These are phyloP conservation scores for Atkinsonella hypoxylon DNA, from an alignment of 2,329 filamentous ascomycete genomes.

Conservation along the genomic window DNA sequence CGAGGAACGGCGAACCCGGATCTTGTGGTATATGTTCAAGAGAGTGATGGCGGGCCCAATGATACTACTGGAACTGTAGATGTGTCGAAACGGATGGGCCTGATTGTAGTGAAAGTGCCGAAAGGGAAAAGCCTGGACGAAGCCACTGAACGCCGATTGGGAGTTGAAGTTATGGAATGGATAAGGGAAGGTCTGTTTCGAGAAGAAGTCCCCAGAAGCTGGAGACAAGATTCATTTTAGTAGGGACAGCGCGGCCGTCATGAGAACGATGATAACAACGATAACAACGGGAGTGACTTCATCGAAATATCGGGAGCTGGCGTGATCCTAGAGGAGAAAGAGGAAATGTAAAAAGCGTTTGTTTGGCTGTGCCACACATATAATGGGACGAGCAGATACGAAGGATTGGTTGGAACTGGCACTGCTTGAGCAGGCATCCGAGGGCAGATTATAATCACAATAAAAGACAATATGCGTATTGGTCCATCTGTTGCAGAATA, in stretches of 20 bases:
- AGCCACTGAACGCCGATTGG: slow-evolving; percentile 59
- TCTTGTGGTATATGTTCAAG: slow-evolving; percentile 56
- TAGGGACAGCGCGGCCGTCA: not conserved
- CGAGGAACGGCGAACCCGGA: slow-evolving; percentile 75
- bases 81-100: slow-evolving; percentile 35
- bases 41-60: slow-evolving; percentile 21
- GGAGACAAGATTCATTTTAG: slow-evolving; percentile 9
- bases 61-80: slow-evolving; percentile 40
- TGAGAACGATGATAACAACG: too few species aligned
- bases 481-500: too few species aligned
- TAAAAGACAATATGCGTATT: not conserved
- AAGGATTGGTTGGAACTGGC: not conserved
- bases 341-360: too few species aligned
- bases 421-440: not conserved
- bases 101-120: slow-evolving; percentile 42
- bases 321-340: too few species aligned
- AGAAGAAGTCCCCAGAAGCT: slow-evolving; percentile 13
- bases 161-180: slow-evolving; percentile 85
- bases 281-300: too few species aligned
- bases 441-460: not conserved
- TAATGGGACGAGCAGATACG: not conserved
- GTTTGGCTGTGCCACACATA: not conserved
- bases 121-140: slow-evolving; percentile 43
- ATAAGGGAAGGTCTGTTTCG: slow-evolving; percentile 38
- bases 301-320: too few species aligned